Evolutionary conservation across 1,284 basidiomycete genomes (phyloP).

Genomic region (Irpex sp.): DNA sequence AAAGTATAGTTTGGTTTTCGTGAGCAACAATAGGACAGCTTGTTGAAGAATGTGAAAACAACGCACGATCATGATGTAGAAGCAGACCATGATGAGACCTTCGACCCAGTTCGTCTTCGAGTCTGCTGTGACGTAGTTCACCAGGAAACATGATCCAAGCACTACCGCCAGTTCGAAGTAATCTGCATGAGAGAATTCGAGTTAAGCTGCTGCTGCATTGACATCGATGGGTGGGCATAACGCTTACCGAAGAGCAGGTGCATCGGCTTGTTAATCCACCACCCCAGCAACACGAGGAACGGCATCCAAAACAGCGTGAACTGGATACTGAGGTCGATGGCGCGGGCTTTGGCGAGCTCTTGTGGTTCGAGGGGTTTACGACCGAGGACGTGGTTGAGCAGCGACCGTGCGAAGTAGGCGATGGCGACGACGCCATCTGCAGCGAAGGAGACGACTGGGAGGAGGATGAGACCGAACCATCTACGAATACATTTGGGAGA

Average conservation of each 20-base stretch:
- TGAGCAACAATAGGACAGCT: neutral
- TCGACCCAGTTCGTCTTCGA: conserved; percentile 67
- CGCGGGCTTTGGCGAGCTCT: conserved; percentile 32
- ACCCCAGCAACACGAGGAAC: conserved; percentile 34
- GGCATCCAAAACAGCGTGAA: conserved; percentile 40
- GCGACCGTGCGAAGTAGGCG: conserved; percentile 41
- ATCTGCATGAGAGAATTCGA: conserved; percentile 25
- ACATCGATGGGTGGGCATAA: too few relatives aligned
- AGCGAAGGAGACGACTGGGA: conserved; percentile 67
- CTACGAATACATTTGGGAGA: conserved; percentile 23
- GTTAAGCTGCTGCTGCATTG: too few relatives aligned
- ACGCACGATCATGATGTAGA: conserved; percentile 39
- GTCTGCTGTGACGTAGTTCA: conserved; percentile 70
- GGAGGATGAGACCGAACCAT: conserved; percentile 68
- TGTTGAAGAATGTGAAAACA: neutral
- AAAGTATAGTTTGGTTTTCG: neutral
- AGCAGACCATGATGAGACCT: conserved; percentile 55
- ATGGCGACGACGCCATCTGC: conserved; percentile 60
- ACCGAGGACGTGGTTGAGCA: conserved; percentile 17
- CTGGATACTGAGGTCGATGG: conserved; percentile 41
- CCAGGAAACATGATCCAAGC: conserved; percentile 61
- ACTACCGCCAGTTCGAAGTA: conserved; percentile 58
- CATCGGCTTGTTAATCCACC: conserved; percentile 32
- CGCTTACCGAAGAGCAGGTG: conserved; percentile 38
- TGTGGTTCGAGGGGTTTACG: conserved; percentile 23